phyloP scores from a whole-genome alignment of 352 stramenopile species.

The Globisporangium orthogonon region DNA sequence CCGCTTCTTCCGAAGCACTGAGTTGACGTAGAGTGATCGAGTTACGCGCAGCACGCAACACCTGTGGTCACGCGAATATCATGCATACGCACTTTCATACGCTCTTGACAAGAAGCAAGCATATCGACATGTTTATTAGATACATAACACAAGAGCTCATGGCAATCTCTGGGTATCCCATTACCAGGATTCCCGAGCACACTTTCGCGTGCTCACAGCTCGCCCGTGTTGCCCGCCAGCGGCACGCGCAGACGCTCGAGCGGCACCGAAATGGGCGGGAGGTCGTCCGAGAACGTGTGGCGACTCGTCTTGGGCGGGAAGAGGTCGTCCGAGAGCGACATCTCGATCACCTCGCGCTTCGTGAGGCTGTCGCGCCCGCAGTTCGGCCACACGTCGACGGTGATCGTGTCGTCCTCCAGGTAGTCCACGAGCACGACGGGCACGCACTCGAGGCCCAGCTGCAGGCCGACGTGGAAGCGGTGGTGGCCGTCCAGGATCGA shows the following conservation, averaged over 20 bases:
- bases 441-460: slow-evolving; percentile 61
- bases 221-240: slow-evolving; percentile 26
- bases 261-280: slow-evolving; percentile 78
- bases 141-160: neutral
- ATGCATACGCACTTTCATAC: no score
- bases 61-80: no score
- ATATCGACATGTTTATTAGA: neutral
- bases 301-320: slow-evolving; percentile 86
- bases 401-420: slow-evolving; percentile 75
- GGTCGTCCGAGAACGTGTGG: slow-evolving; percentile 78
- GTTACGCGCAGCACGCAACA: no score
- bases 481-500: slow-evolving; percentile 84
- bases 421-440: slow-evolving; percentile 82
- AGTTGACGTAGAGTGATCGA: no score
- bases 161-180: no score
- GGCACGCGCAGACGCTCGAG: slow-evolving; percentile 48
- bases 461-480: slow-evolving; percentile 70
- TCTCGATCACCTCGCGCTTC: slow-evolving; percentile 78
- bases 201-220: slow-evolving; percentile 14
- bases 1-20: slow-evolving; percentile 14
- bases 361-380: slow-evolving; percentile 76
- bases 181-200: no score
- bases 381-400: slow-evolving; percentile 82
- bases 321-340: slow-evolving; percentile 75
- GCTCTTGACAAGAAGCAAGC: neutral